Percentiles rank a stretch among this genome's conserved stretches.
Evolutionary conservation across 1,284 basidiomycete species (phyloP).

Genomic region (Cutaneotrichosporon spelunceum): DNA sequence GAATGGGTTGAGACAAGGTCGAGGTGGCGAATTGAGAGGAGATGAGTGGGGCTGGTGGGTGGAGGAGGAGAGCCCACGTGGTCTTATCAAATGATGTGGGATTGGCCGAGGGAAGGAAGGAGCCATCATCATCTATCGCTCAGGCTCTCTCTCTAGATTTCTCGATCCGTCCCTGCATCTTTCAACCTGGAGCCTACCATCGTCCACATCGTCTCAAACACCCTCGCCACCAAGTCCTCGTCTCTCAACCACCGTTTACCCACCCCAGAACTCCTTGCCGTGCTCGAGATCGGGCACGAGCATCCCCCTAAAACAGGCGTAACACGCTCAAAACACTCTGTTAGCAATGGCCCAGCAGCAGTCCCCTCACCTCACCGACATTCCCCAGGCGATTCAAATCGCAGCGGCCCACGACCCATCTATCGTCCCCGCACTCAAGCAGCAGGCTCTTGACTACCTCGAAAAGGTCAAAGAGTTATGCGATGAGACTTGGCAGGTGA

Average conservation of each 20-base stretch:
- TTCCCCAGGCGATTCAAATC: conserved; percentile 51
- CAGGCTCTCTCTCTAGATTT: no score
- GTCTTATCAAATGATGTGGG: neutral
- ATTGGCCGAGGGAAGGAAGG: no score
- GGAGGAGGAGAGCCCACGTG: no score
- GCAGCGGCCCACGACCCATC: conserved; percentile 43
- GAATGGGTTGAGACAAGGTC: neutral
- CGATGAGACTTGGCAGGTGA: conserved; percentile 53
- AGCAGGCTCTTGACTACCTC: conserved; percentile 50
- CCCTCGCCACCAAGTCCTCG: neutral
- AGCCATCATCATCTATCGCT: no score
- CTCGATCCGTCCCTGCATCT: neutral
- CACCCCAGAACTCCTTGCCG: neutral
- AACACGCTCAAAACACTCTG: neutral
- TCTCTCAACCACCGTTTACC: neutral
- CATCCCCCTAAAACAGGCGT: conserved; percentile 1
- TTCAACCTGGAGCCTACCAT: neutral
- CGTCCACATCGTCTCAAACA: neutral
- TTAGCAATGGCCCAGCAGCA: conserved; percentile 27
- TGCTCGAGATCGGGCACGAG: conserved; percentile 7
- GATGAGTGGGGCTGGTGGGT: neutral
- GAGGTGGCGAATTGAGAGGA: neutral
- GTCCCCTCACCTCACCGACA: conserved; percentile 46
- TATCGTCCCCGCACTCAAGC: conserved; percentile 42
- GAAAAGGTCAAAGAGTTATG: conserved; percentile 48